A percentile compares a stretch with the other conserved stretches of the same genome.
phyloP scores from a whole-genome alignment of 2,329 filamentous ascomycete genomes.

The Achaetomium macrosporum region DNA sequence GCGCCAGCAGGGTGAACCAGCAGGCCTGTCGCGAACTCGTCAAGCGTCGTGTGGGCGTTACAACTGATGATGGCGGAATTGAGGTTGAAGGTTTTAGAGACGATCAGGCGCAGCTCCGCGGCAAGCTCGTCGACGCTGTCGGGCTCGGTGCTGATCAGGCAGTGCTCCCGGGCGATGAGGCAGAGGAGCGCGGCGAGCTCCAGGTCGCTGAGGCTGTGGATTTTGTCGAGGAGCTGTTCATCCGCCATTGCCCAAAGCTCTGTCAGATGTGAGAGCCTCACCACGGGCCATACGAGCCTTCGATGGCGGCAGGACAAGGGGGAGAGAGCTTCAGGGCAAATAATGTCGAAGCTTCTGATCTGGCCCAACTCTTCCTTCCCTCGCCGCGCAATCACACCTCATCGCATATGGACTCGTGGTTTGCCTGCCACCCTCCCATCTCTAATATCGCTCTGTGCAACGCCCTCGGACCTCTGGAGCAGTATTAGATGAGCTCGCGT shows the following conservation, averaged over 20 bases:
- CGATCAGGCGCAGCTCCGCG: conserved; percentile 66
- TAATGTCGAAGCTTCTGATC: background rate
- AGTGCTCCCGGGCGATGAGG: conserved; percentile 77
- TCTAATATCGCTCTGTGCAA: background rate
- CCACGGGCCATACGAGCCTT: background rate
- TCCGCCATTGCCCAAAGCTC: conserved; percentile 48
- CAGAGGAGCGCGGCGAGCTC: conserved; percentile 82
- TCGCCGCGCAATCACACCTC: conserved; percentile 2
- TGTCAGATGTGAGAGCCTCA: background rate
- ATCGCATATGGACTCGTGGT: background rate
- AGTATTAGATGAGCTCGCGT: background rate
- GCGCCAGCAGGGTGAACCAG: conserved; percentile 46
- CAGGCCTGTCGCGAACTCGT: conserved; percentile 72
- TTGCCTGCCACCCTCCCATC: background rate
- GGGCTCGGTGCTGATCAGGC: conserved; percentile 65
- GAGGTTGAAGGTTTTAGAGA: conserved; percentile 66
- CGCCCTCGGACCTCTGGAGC: too few relatives aligned
- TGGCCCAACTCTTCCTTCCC: background rate
- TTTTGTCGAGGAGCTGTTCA: conserved; percentile 56
- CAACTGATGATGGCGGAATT: conserved; percentile 66
- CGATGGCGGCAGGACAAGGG: background rate
- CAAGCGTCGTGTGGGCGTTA: conserved; percentile 64
- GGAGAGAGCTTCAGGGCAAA: background rate
- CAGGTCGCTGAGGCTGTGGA: conserved; percentile 76
- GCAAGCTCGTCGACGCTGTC: conserved; percentile 57